Evolutionary conservation across 2,329 filamentous ascomycete genomes (phyloP).

Genomic region (Bipolaris cookei): DNA sequence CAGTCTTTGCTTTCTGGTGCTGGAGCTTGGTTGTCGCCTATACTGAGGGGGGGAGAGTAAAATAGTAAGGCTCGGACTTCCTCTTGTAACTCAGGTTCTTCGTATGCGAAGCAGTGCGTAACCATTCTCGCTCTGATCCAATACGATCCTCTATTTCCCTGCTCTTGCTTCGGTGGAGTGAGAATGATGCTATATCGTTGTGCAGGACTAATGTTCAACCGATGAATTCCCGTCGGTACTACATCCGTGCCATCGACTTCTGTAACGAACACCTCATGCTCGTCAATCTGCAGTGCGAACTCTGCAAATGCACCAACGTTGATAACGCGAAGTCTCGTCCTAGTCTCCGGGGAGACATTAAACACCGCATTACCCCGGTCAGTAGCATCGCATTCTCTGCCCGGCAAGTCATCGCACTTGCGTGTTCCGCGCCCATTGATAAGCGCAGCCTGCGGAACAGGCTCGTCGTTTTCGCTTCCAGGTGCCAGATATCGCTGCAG

Average conservation of each 20-base stretch:
- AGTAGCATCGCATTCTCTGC: slow-evolving; percentile 47
- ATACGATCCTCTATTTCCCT: slow-evolving; percentile 36
- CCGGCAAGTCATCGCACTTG: slow-evolving; percentile 47
- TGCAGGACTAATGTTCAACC: slow-evolving; percentile 68
- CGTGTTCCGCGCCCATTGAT: slow-evolving; percentile 52
- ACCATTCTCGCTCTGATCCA: slow-evolving; percentile 65
- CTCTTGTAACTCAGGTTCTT: slow-evolving; percentile 54
- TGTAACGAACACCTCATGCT: slow-evolving; percentile 50
- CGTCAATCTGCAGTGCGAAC: slow-evolving; percentile 54
- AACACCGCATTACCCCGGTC: slow-evolving; percentile 40
- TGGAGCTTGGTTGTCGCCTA: not conserved
- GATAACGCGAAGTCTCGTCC: slow-evolving; percentile 72
- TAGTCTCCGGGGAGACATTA: slow-evolving; percentile 56
- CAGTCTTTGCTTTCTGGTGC: slow-evolving; percentile 57
- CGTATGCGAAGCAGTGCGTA: slow-evolving; percentile 64
- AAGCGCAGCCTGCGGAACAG: slow-evolving; percentile 56
- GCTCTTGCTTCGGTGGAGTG: slow-evolving; percentile 53
- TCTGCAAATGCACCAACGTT: slow-evolving; percentile 58
- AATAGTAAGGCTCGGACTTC: slow-evolving; percentile 59
- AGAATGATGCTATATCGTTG: slow-evolving; percentile 73
- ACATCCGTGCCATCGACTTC: slow-evolving; percentile 55
- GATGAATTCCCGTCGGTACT: slow-evolving; percentile 54
- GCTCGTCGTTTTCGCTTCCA: slow-evolving; percentile 62
- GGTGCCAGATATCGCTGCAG: slow-evolving; percentile 61
- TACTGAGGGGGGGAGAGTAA: slow-evolving; percentile 43